phyloP scores from a whole-genome alignment of 352 stramenopile genomes.

The Globisporangium splendens region DNA sequence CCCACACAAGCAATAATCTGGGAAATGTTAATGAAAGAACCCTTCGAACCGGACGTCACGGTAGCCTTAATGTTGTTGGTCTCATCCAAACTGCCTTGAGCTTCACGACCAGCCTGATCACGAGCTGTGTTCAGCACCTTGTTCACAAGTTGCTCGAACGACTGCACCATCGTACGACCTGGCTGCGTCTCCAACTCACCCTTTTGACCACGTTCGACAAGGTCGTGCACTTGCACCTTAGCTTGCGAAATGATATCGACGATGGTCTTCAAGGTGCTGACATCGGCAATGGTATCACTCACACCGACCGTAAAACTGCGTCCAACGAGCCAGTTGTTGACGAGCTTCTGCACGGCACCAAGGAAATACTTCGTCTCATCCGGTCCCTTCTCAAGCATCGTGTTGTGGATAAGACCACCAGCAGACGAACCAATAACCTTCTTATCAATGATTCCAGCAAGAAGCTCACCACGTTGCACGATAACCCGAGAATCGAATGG shows the following conservation, averaged over 20 bases:
- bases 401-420: slow-evolving; percentile 97
- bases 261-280: slow-evolving; percentile 97
- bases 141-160: slow-evolving; percentile 98
- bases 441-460: slow-evolving; percentile 99
- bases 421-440: slow-evolving; percentile 97
- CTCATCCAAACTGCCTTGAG: slow-evolving; percentile 87
- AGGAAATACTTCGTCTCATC: slow-evolving; percentile 89
- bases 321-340: slow-evolving; percentile 99
- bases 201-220: slow-evolving; percentile 97
- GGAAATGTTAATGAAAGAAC: slow-evolving; percentile 99
- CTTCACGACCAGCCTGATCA: slow-evolving; percentile 82
- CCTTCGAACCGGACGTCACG: slow-evolving; percentile 98
- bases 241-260: slow-evolving; percentile 98
- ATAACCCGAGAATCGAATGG: slow-evolving; percentile 96
- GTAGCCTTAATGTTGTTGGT: slow-evolving; percentile 99
- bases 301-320: slow-evolving; percentile 98
- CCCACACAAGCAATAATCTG: slow-evolving; percentile 99
- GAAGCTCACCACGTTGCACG: slow-evolving; percentile 95
- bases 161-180: slow-evolving; percentile 98
- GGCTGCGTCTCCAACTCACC: slow-evolving; percentile 97
- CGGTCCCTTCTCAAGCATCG: slow-evolving; percentile 91
- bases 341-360: slow-evolving; percentile 94
- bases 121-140: slow-evolving; percentile 91
- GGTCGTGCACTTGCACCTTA: slow-evolving; percentile 92
- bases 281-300: slow-evolving; percentile 98